phyloP scores from a whole-genome alignment of 1,284 basidiomycete species.

The Boletus mariae region DNA sequence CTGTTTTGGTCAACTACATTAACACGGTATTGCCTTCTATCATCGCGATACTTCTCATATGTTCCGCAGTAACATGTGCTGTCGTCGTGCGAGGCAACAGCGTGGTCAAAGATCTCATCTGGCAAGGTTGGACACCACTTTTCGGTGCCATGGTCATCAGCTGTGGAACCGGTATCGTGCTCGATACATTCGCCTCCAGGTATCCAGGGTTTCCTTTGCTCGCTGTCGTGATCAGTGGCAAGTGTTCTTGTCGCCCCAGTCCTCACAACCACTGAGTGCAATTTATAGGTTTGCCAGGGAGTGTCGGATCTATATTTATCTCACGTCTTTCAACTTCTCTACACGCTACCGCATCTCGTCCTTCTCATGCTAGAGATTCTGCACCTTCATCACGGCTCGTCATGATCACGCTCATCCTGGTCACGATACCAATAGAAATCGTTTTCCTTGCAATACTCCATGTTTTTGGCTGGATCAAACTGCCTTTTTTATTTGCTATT shows the following conservation, averaged over 20 bases:
- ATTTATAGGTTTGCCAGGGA: slow-evolving; percentile 71
- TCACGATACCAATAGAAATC: slow-evolving; percentile 76
- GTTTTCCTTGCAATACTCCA: slow-evolving; percentile 67
- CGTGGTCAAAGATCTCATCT: slow-evolving; percentile 67
- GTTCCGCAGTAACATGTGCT: slow-evolving; percentile 52
- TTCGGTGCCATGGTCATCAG: slow-evolving; percentile 92
- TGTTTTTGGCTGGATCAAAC: slow-evolving; percentile 71
- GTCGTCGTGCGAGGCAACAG: slow-evolving; percentile 62
- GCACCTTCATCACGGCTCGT: slow-evolving; percentile 51
- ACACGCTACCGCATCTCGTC: slow-evolving; percentile 52
- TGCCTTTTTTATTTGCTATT: slow-evolving; percentile 63
- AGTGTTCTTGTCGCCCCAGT: slow-evolving; percentile 16
- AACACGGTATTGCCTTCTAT: slow-evolving; percentile 64
- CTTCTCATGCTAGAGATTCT: slow-evolving; percentile 12
- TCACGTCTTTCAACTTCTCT: slow-evolving; percentile 86
- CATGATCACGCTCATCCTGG: slow-evolving; percentile 63
- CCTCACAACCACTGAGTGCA: not conserved
- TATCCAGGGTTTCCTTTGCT: slow-evolving; percentile 89
- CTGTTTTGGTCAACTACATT: slow-evolving; percentile 61
- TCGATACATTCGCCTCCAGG: slow-evolving; percentile 83
- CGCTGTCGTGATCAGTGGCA: slow-evolving; percentile 85
- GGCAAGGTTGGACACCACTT: slow-evolving; percentile 86
- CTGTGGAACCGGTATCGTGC: slow-evolving; percentile 85
- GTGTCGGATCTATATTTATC: slow-evolving; percentile 88
- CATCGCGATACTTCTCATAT: slow-evolving; percentile 55